These are phyloP conservation scores for Leucaena leucocephala DNA, from an alignment of 306 rosid genomes.

Conservation along the genomic window DNA sequence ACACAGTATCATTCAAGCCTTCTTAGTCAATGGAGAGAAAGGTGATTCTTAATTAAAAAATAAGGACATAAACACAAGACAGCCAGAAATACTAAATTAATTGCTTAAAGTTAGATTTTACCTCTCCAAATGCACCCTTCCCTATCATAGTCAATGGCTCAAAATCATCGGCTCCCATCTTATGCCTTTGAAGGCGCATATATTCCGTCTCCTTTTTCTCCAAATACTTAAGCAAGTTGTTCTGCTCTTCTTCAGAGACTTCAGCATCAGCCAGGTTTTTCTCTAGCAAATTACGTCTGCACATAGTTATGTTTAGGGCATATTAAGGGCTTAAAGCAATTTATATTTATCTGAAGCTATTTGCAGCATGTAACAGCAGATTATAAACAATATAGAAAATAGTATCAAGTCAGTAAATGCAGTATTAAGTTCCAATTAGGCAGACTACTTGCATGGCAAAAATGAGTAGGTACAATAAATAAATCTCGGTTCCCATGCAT, in stretches of 20 bases:
- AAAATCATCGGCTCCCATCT: slow-evolving; percentile 99
- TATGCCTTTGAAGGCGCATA: slow-evolving; percentile 99
- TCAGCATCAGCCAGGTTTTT: slow-evolving; percentile 97
- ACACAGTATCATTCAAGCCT: slow-evolving; percentile 20
- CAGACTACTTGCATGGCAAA: slow-evolving; percentile 12
- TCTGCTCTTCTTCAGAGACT: slow-evolving; percentile 98
- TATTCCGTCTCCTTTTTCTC: slow-evolving; percentile 98
- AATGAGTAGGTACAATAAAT: slow-evolving; percentile 18
- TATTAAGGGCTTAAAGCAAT: slow-evolving; percentile 19
- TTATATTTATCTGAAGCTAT: slow-evolving; percentile 12
- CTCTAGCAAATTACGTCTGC: slow-evolving; percentile 89
- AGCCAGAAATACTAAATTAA: slow-evolving; percentile 22
- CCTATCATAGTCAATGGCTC: slow-evolving; percentile 97
- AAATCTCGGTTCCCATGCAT: slow-evolving; percentile 1
- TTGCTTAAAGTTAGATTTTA: slow-evolving; percentile 42
- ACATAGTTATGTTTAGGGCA: slow-evolving; percentile 32
- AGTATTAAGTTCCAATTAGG: slow-evolving; percentile 25
- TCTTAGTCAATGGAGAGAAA: slow-evolving; percentile 7
- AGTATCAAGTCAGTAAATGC: slow-evolving; percentile 2
- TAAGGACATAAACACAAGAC: slow-evolving; percentile 18
- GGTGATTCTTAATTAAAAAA: slow-evolving; percentile 3
- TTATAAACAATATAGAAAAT: slow-evolving; percentile 17
- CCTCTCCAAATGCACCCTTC: slow-evolving; percentile 99
- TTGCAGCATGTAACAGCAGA: slow-evolving; percentile 30
- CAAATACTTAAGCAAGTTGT: slow-evolving; percentile 83